These are phyloP conservation scores for Daldinia concentrica DNA, from an alignment of 495 filamentous ascomycete genomes.

Conservation along the genomic window DNA sequence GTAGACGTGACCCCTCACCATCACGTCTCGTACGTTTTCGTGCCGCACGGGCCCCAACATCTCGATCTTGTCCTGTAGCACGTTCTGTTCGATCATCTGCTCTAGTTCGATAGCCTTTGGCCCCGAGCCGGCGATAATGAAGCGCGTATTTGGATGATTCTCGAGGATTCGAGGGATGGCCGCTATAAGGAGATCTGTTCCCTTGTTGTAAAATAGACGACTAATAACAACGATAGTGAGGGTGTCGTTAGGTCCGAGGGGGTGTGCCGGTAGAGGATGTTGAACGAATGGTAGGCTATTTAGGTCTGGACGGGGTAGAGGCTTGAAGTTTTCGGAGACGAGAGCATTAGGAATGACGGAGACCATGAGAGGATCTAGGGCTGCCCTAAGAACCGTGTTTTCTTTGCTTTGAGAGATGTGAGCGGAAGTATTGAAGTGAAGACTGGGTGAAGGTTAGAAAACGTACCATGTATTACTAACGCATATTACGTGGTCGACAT, in stretches of 20 bases:
- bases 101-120: constrained; percentile 97
- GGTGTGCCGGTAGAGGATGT: constrained; percentile 54
- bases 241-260: constrained; percentile 78
- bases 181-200: constrained; percentile 92
- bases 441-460: background rate
- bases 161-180: constrained; percentile 92
- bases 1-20: constrained; percentile 97
- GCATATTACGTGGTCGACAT: constrained; percentile 97
- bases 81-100: constrained; percentile 95
- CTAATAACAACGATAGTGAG: constrained; percentile 98
- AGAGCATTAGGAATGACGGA: constrained; percentile 98
- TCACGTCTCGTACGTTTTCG: constrained; percentile 97
- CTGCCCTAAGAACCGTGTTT: constrained; percentile 94
- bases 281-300: constrained; percentile 46
- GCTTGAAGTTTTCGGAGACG: constrained; percentile 93
- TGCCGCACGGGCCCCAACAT: constrained; percentile 91
- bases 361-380: constrained; percentile 94
- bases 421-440: background rate
- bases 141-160: constrained; percentile 89
- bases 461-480: constrained; percentile 95
- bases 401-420: constrained; percentile 71
- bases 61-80: constrained; percentile 93
- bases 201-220: constrained; percentile 98
- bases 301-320: constrained; percentile 57
- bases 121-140: constrained; percentile 94